These are phyloP conservation scores for Boletus sp. DNA, from an alignment of 768 basidiomycete genomes.

Conservation along the genomic window DNA sequence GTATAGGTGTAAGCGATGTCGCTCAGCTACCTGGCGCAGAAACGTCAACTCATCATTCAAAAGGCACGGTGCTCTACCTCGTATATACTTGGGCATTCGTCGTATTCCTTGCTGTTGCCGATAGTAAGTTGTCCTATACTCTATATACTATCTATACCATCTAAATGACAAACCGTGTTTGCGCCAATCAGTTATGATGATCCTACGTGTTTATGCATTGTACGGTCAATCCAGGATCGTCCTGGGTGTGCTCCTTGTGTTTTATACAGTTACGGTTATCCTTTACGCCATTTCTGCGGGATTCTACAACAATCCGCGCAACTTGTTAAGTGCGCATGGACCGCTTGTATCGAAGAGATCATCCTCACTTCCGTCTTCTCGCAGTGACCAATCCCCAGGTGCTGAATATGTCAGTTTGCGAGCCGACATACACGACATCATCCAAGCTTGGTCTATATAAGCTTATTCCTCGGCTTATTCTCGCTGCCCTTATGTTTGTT, in stretches of 20 bases:
- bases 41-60: not conserved
- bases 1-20: constrained; percentile 14
- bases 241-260: constrained; percentile 11
- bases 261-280: constrained; percentile 8
- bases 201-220: constrained; percentile 25
- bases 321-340: constrained; percentile 8
- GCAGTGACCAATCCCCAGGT: constrained; percentile 11
- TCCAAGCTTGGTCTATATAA: constrained; percentile 8
- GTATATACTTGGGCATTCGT: not conserved
- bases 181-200: constrained; percentile 18
- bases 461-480: constrained; percentile 7
- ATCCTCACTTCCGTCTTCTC: not conserved
- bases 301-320: constrained; percentile 3
- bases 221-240: constrained; percentile 14
- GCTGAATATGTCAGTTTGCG: constrained; percentile 16
- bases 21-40: not conserved
- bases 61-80: constrained; percentile 10
- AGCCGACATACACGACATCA: not conserved
- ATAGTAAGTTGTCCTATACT: constrained; percentile 12
- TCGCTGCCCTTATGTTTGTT: constrained; percentile 11
- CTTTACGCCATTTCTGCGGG: not conserved
- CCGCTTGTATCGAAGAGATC: not conserved
- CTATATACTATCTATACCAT: not conserved
- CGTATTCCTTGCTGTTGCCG: constrained; percentile 16
- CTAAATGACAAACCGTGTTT: not conserved